Percentiles rank a stretch among this genome's conserved stretches.
Conservation (phyloP, 1,284 basidiomycete species). For the Microbotryum intermedium region DNA sequence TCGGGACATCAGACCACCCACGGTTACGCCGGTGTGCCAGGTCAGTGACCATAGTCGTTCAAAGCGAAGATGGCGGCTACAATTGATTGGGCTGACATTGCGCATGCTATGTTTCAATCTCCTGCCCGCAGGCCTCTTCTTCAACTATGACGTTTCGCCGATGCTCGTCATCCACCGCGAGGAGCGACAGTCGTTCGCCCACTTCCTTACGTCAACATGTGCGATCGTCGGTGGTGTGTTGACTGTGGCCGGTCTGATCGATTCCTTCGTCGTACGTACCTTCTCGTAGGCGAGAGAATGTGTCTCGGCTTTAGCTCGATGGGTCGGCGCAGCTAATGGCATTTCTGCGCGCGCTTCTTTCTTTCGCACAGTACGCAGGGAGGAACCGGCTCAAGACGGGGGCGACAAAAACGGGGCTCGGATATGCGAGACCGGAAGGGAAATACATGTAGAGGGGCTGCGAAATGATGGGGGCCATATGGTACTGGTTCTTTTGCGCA, state of each 20-base stretch:
- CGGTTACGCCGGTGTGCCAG: slow-evolving; percentile 55
- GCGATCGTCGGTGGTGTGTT: slow-evolving; percentile 96
- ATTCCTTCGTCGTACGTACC: slow-evolving; percentile 40
- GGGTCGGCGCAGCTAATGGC: too few relatives aligned
- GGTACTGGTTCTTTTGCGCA: too few relatives aligned
- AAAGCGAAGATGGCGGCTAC: not conserved
- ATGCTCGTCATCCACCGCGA: slow-evolving; percentile 87
- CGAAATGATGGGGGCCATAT: not conserved
- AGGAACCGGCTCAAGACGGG: slow-evolving; percentile 11
- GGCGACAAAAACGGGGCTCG: slow-evolving; percentile 20
- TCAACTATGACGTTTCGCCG: slow-evolving; percentile 56
- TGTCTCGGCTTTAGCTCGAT: not conserved
- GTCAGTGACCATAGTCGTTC: slow-evolving; percentile 24
- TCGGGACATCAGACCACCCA: slow-evolving; percentile 56
- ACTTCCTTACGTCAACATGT: slow-evolving; percentile 96
- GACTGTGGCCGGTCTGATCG: slow-evolving; percentile 86
- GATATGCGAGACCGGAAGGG: slow-evolving; percentile 11
- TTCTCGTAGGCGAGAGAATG: not conserved
- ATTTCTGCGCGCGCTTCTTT: too few relatives aligned
- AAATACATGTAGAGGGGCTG: slow-evolving; percentile 1
- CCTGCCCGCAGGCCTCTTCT: not conserved
- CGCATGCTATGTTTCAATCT: slow-evolving; percentile 63
- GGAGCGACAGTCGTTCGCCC: slow-evolving; percentile 84
- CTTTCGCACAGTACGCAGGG: slow-evolving; percentile 1
- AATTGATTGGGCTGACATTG: slow-evolving; percentile 30